phyloP scores from a whole-genome alignment of 257 asterid species.

The Catharanthus roseus region DNA sequence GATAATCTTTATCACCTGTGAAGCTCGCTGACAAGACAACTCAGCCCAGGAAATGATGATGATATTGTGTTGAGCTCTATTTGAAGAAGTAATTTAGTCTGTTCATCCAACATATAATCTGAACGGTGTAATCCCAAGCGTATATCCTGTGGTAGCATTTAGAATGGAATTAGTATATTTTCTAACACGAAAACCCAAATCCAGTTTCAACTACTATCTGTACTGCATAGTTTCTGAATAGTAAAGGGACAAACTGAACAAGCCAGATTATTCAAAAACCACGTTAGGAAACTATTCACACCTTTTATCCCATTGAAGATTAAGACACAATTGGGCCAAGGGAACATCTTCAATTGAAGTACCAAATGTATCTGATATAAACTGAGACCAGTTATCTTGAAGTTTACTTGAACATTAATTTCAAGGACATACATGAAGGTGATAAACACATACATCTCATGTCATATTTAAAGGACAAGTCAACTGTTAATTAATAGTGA shows the following conservation, averaged over 20 bases:
- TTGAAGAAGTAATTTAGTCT: slow-evolving; percentile 85
- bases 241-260: background rate
- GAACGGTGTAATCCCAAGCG: slow-evolving; percentile 97
- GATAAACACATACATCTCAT: background rate
- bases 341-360: background rate
- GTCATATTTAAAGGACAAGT: background rate
- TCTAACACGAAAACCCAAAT: slow-evolving; percentile 10
- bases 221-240: background rate
- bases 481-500: background rate
- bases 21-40: slow-evolving; percentile 86
- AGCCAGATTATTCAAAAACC: background rate
- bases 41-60: slow-evolving; percentile 89
- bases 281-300: background rate
- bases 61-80: slow-evolving; percentile 97
- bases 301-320: background rate
- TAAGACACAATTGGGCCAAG: background rate
- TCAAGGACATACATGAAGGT: background rate
- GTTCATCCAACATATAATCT: slow-evolving; percentile 92
- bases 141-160: slow-evolving; percentile 53
- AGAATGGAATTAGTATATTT: slow-evolving; percentile 22
- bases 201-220: background rate
- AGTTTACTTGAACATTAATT: background rate
- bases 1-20: slow-evolving; percentile 59
- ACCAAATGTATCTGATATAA: background rate
- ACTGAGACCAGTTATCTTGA: background rate